Evolutionary conservation across 495 filamentous ascomycete species (phyloP).

Genomic region (Penicillium pancosmium): DNA sequence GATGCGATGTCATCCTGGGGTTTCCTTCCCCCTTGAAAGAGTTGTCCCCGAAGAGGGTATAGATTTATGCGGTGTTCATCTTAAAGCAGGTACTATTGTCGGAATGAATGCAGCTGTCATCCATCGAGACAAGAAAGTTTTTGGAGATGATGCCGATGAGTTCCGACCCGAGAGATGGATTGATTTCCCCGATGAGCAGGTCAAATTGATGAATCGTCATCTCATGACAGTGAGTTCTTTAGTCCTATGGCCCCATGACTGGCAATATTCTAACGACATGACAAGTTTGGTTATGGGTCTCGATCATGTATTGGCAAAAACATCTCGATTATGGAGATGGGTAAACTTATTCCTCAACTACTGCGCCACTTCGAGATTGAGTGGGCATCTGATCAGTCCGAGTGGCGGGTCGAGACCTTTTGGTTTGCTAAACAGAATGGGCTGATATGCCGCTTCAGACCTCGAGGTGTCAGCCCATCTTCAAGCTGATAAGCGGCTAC

Average conservation of each 20-base stretch:
- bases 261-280: background rate
- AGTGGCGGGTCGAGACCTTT: slow-evolving; percentile 20
- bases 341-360: slow-evolving; percentile 13
- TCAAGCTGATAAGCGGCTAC: too few relatives aligned
- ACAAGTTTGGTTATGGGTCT: slow-evolving; percentile 22
- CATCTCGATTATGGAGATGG: slow-evolving; percentile 23
- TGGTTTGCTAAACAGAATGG: slow-evolving; percentile 24
- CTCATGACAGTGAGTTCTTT: slow-evolving; percentile 13
- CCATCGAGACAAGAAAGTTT: slow-evolving; percentile 41
- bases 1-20: slow-evolving; percentile 24
- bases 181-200: slow-evolving; percentile 34
- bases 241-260: background rate
- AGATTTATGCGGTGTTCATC: slow-evolving; percentile 11
- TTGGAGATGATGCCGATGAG: slow-evolving; percentile 48
- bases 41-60: slow-evolving; percentile 19
- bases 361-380: slow-evolving; percentile 18
- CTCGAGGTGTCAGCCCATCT: background rate
- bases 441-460: slow-evolving; percentile 9
- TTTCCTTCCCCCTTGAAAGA: slow-evolving; percentile 18
- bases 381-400: slow-evolving; percentile 17
- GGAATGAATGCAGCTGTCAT: slow-evolving; percentile 30
- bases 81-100: slow-evolving; percentile 23
- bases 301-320: slow-evolving; percentile 24
- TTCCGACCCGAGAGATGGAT: slow-evolving; percentile 59
- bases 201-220: slow-evolving; percentile 17